Evolutionary conservation across 140 eudicot species (phyloP).

Genomic region (Artemisia princeps): DNA sequence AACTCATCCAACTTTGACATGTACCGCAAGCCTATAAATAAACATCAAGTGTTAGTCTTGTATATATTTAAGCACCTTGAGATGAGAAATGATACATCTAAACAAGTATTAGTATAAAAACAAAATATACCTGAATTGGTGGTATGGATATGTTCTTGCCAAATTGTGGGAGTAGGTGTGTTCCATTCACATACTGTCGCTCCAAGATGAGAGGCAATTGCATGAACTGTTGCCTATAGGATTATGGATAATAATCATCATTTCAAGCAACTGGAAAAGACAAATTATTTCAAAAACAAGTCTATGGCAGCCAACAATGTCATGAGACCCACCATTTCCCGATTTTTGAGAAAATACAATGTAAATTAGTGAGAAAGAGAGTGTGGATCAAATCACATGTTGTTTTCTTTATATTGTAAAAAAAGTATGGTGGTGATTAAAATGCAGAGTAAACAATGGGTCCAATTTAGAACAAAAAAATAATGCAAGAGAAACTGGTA

Average conservation of each 20-base stretch:
- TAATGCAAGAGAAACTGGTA: conserved; percentile 14
- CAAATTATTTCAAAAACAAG: conserved; percentile 3
- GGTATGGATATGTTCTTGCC: conserved; percentile 89
- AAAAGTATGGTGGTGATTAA: background rate
- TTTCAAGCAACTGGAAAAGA: conserved; percentile 18
- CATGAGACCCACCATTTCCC: background rate
- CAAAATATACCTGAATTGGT: conserved; percentile 44
- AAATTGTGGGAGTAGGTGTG: conserved; percentile 88
- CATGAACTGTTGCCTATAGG: conserved; percentile 71
- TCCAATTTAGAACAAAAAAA: conserved; percentile 5
- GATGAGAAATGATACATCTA: background rate
- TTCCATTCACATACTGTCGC: conserved; percentile 74
- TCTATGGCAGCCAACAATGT: background rate
- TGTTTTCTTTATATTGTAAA: background rate
- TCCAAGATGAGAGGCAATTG: conserved; percentile 73
- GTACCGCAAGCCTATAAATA: conserved; percentile 55
- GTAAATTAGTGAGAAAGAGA: conserved; percentile 1
- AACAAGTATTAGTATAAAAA: background rate
- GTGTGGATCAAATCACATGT: background rate
- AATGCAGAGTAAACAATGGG: background rate
- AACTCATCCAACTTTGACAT: conserved; percentile 85
- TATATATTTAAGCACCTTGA: too few relatives aligned
- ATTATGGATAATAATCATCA: conserved; percentile 25
- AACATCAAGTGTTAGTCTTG: conserved; percentile 1
- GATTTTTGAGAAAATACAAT: background rate